Evolutionary conservation across 2,329 filamentous ascomycete genomes (phyloP), one percentile per base, ranked within the genome.

Genomic region (Neonectria coccinea): DNA sequence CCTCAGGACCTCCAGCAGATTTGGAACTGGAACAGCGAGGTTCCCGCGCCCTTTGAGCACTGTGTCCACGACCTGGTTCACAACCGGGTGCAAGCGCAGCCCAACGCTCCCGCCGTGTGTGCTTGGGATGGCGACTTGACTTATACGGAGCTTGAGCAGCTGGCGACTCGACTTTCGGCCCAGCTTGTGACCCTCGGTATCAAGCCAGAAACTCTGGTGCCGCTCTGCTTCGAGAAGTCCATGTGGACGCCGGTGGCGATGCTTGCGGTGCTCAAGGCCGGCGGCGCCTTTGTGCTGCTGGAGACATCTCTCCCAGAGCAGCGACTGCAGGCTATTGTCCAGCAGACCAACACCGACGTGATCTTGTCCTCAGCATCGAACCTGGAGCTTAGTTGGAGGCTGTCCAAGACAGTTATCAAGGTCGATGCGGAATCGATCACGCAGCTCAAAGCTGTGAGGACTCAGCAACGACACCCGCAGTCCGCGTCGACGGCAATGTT

Each of bases 91-190:
- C 29, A 56, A 22, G 59, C 64, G 12, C 60, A 62, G 20, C 73
- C 69, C 9, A 18, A 54, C 27, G 67, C 67, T 9, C 52, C 57
- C 16, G 73, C 73, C 2, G 55, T 75, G 22, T 71, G 61, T 33
- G 68, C 72, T 12, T 75, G 70, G 73, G 72, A 74, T 50, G 73
- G 63, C 42, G 22, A 74, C 47, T 77, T 82, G 59, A 81, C 80
- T 10, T 84, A 83, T 59, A 59, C 71, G 41, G 75, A 84, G 42
- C 72, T 83, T 4, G 79, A 83, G 47, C 59, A 67, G 1, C 70
- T 78, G 12, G 82, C 83, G 1, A 78, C 77, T 44, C 65, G 72
- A 2, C 74, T 84, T 14, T 81, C 82, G 9, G 67, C 68, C 16
- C 70, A 77, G 56, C 74, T 84, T 1, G 59, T 74, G 22, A 65